Percentiles rank a stretch among this genome's conserved stretches.
phyloP scores from a whole-genome alignment of 176 grass and related monocot genomes.

The Eleusine indica region DNA sequence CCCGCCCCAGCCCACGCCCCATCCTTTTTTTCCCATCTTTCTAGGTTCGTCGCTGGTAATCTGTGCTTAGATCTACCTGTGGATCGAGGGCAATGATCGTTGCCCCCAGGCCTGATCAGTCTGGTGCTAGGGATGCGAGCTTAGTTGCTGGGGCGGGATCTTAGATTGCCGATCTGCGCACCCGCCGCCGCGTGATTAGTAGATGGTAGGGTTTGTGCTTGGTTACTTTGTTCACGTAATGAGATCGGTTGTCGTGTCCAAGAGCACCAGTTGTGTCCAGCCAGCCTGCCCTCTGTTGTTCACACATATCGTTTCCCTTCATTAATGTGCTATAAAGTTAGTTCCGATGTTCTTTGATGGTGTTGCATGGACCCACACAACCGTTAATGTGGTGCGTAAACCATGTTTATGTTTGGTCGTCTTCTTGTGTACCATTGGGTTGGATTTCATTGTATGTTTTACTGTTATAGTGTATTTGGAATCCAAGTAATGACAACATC shows the following conservation, averaged over 20 bases:
- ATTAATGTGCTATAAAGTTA: background rate
- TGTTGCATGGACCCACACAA: background rate
- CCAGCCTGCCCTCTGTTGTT: background rate
- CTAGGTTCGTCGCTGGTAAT: background rate
- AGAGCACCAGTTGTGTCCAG: background rate
- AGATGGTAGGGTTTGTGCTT: slow-evolving; percentile 11
- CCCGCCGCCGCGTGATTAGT: background rate
- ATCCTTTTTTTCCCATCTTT: background rate
- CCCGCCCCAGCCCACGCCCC: background rate
- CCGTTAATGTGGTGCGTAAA: background rate
- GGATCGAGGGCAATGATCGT: background rate
- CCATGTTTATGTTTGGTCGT: background rate
- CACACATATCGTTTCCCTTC: slow-evolving; percentile 3
- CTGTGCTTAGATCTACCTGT: slow-evolving; percentile 1
- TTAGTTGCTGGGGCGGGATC: background rate
- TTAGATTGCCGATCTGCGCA: slow-evolving; percentile 4
- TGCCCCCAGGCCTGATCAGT: background rate
- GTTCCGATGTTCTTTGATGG: background rate
- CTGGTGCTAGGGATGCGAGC: background rate
- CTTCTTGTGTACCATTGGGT: background rate
- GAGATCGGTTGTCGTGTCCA: background rate
- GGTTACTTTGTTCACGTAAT: background rate
- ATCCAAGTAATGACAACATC: background rate
- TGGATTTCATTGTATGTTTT: background rate
- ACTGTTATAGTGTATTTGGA: background rate